Percentiles rank a stretch among this genome's conserved stretches.
Evolutionary conservation across 495 filamentous ascomycete species (phyloP).

Genomic region (Penicillium verhagenii): DNA sequence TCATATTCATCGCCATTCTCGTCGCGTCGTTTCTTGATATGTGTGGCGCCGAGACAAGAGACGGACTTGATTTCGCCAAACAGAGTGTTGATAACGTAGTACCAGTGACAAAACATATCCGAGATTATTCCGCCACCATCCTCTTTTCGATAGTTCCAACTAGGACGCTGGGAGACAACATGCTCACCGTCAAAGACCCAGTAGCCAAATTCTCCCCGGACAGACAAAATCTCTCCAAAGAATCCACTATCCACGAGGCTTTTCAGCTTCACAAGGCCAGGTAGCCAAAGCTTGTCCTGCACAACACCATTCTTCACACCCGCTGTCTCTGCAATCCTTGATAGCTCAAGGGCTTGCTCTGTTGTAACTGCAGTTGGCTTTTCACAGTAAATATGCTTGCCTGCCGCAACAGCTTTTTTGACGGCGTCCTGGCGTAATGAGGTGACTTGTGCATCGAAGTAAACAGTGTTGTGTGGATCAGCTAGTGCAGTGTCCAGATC

Average conservation of each 20-base stretch:
- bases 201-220: not conserved
- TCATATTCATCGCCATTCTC: not conserved
- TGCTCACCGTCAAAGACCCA: not conserved
- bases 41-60: not conserved
- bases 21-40: not conserved
- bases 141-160: not conserved
- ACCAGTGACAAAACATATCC: slow-evolving; percentile 1
- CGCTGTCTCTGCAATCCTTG: not conserved
- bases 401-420: not conserved
- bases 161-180: not conserved
- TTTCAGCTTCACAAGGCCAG: not conserved
- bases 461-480: not conserved
- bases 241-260: not conserved
- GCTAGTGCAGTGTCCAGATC: not conserved
- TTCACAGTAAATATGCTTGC: not conserved
- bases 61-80: not conserved
- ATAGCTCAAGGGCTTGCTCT: not conserved
- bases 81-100: not conserved
- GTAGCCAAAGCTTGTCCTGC: not conserved
- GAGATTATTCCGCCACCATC: not conserved
- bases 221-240: not conserved
- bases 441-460: not conserved
- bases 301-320: not conserved
- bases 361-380: not conserved
- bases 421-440: not conserved